Evolutionary conservation across 345 rosid species (phyloP), one percentile per base, ranked within the genome.

Genomic region (Barbarea vulgaris): DNA sequence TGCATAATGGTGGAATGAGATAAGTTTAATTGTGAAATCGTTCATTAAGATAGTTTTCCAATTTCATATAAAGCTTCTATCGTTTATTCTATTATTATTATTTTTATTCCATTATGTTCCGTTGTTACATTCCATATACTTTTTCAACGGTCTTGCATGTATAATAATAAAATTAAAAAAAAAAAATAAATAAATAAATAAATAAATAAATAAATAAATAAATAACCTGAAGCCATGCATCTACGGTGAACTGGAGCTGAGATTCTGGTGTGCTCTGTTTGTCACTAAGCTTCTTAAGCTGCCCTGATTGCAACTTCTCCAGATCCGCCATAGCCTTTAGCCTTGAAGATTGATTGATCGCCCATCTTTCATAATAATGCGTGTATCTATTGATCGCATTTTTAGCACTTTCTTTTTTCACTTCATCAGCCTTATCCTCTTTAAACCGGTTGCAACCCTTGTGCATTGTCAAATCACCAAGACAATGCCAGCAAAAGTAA

Each of bases 211-310:
- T n/a, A n/a, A n/a, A n/a, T n/a, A n/a, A n/a, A n/a, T n/a, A n/a
- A n/a, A n/a, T n/a, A n/a, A 74, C 78, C 95, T 89, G 97, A 77
- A 85, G 88, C 90, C 88, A 91, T 17, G 95, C 95, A 22, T 91
- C 97, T 57, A 82, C 79, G 48, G 80, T 89, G 84, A 89, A 89
- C 67, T 87, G 85, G 50, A 89, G 89, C 87, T 86, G 86, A 67
- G 86, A 61, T 60, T 83, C 89, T 1, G 93, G 85, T 28, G 76
- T 85, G 82, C 83, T 31, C 9, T 83, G 89, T 68, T 56, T 58
- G 54, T 83, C 84, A 77, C 89, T 84, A 21, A 89, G 88, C 82
- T 77, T 70, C 81, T 83, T 87, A 44, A 91, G 86, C 65, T 56
- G 21, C 52, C 24, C 64, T 0, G 64, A 14, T 61, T 61, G 48